Conservation (phyloP, 495 filamentous ascomycete genomes). For the Penicillium herquei region DNA sequence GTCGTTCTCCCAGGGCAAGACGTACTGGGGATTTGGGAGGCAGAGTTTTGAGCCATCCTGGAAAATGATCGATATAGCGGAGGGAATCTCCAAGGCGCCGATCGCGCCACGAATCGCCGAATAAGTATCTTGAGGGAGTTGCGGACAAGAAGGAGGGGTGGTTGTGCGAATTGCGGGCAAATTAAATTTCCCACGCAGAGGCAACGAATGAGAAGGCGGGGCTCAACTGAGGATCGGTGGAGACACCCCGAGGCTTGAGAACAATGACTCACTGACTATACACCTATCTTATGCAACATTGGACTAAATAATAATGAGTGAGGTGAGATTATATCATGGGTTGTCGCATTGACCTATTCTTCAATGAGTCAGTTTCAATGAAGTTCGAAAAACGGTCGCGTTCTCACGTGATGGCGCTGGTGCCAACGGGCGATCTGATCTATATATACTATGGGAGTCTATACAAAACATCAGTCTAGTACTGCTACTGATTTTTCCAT, state of each 20-base stretch:
- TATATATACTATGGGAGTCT: background rate
- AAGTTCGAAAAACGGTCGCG: background rate
- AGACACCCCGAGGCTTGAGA: constrained; percentile 16
- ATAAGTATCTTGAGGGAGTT: constrained; percentile 48
- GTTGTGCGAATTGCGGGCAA: constrained; percentile 37
- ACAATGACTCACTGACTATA: constrained; percentile 3
- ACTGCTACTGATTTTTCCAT: too few species aligned
- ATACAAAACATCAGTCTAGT: too few species aligned
- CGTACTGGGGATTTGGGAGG: constrained; percentile 55
- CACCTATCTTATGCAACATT: background rate
- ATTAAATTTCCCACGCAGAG: constrained; percentile 32
- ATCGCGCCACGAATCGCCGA: constrained; percentile 47
- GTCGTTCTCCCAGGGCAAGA: constrained; percentile 1
- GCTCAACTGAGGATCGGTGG: constrained; percentile 29
- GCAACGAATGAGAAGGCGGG: constrained; percentile 32
- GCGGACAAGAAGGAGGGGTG: constrained; percentile 28
- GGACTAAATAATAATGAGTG: background rate
- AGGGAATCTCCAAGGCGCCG: constrained; percentile 49
- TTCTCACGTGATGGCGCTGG: constrained; percentile 29
- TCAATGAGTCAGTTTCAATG: background rate
- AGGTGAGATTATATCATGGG: too few species aligned
- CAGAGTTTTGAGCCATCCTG: constrained; percentile 61
- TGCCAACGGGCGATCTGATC: constrained; percentile 24
- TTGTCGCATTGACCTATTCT: background rate
- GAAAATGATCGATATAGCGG: constrained; percentile 45